These are phyloP conservation scores for Chrysanthemum makinoi DNA, from an alignment of 129 eudicot species.

Conservation along the genomic window DNA sequence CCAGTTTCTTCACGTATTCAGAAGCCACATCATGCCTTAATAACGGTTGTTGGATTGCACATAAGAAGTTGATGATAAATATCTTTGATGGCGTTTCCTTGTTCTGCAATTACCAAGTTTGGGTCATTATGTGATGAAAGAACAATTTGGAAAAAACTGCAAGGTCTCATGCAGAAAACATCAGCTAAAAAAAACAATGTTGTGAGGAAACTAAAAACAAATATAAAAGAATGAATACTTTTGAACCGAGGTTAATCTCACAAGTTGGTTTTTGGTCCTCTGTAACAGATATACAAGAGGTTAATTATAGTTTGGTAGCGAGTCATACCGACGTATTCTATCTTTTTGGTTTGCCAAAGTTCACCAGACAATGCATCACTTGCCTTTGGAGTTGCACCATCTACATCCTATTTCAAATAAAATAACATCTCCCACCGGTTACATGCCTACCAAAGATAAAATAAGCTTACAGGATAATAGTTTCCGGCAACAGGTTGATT, in stretches of 20 bases:
- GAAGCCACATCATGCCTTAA: conserved; percentile 65
- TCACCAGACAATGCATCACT: conserved; percentile 97
- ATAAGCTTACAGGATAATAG: conserved; percentile 87
- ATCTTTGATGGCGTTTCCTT: conserved; percentile 82
- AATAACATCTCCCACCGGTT: conserved; percentile 10
- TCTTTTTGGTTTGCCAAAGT: conserved; percentile 88
- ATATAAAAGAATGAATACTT: too few species aligned
- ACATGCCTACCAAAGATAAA: conserved; percentile 4
- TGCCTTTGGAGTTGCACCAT: conserved; percentile 78
- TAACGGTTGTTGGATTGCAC: conserved; percentile 86
- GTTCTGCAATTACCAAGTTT: conserved; percentile 46
- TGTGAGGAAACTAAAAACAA: not conserved
- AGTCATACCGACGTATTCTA: conserved; percentile 55
- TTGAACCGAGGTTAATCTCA: too few species aligned
- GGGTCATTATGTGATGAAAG: not conserved
- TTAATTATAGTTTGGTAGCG: too few species aligned
- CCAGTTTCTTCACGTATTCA: conserved; percentile 64
- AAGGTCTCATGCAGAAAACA: not conserved
- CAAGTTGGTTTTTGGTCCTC: too few species aligned
- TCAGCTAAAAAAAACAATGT: not conserved
- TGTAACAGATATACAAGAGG: too few species aligned
- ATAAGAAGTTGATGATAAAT: conserved; percentile 87
- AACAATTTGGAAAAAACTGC: not conserved
- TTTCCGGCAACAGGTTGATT: conserved; percentile 95
- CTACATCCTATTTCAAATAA: conserved; percentile 48